phyloP scores from a whole-genome alignment of 2,329 filamentous ascomycete genomes.

The Beauveria pseudobassiana region DNA sequence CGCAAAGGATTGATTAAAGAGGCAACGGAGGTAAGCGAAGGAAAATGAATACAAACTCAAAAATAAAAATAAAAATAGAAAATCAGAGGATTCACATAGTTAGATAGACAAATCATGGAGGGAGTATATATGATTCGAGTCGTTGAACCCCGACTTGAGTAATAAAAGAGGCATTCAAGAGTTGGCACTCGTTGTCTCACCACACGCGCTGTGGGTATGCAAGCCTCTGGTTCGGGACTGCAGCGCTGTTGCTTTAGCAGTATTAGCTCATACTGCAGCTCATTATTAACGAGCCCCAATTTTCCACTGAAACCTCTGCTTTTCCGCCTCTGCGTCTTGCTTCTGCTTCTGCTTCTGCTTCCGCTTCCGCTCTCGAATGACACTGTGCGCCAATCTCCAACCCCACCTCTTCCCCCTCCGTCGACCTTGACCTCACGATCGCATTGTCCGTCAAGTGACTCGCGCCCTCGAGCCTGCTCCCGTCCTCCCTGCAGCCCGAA shows the following conservation, averaged over 20 bases:
- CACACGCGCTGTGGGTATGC: neutral
- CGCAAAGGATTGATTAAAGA: too few relatives aligned
- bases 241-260: too few relatives aligned
- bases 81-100: too few relatives aligned
- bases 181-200: neutral
- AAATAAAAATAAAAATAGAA: too few relatives aligned
- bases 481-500: neutral
- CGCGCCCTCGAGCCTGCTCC: neutral
- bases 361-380: neutral
- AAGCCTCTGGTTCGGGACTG: too few relatives aligned
- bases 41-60: too few relatives aligned
- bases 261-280: too few relatives aligned
- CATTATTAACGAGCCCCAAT: neutral
- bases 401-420: conserved; percentile 6
- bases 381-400: conserved; percentile 1
- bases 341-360: neutral
- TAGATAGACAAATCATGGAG: too few relatives aligned
- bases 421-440: neutral
- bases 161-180: too few relatives aligned
- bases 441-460: neutral
- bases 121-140: too few relatives aligned
- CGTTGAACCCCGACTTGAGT: too few relatives aligned
- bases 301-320: neutral
- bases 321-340: neutral
- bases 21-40: too few relatives aligned